Percentiles rank a stretch among this genome's conserved stretches.
phyloP scores from a whole-genome alignment of 257 asterid genomes.

The Solanum tacnaense region DNA sequence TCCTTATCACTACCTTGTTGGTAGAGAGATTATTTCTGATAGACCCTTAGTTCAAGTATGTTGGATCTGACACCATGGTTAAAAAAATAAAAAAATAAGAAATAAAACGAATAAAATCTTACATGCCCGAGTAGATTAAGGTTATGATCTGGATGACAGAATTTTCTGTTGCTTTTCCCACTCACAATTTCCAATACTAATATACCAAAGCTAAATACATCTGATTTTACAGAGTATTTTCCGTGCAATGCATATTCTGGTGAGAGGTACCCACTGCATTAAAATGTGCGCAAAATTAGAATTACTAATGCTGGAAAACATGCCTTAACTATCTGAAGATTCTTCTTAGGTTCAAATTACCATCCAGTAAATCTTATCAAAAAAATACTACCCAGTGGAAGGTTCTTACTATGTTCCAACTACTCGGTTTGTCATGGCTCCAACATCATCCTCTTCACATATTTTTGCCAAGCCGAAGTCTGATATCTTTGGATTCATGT shows the following conservation, averaged over 20 bases:
- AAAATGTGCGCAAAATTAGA: neutral
- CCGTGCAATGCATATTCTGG: slow-evolving; percentile 20
- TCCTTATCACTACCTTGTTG: no score
- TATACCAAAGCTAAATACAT: slow-evolving; percentile 25
- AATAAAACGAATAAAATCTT: neutral
- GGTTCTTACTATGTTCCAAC: slow-evolving; percentile 22
- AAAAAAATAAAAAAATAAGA: no score
- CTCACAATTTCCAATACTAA: slow-evolving; percentile 20
- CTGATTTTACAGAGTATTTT: slow-evolving; percentile 20
- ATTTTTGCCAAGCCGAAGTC: slow-evolving; percentile 41
- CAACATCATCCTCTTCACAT: slow-evolving; percentile 27
- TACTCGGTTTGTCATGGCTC: slow-evolving; percentile 27
- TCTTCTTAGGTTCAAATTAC: no score
- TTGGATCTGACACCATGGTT: no score
- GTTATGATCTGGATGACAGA: slow-evolving; percentile 8
- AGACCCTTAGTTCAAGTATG: no score
- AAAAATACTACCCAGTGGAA: no score
- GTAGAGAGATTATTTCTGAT: no score
- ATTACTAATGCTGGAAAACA: neutral
- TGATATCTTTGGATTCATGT: slow-evolving; percentile 44
- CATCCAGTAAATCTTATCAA: no score
- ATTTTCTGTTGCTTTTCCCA: slow-evolving; percentile 17
- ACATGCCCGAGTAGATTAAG: slow-evolving; percentile 22
- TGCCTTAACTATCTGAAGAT: no score
- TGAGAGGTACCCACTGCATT: slow-evolving; percentile 16